Percentiles rank a stretch among this genome's conserved stretches.
phyloP scores from a whole-genome alignment of 2,329 filamentous ascomycete species.

The Chlorencoelia australis region DNA sequence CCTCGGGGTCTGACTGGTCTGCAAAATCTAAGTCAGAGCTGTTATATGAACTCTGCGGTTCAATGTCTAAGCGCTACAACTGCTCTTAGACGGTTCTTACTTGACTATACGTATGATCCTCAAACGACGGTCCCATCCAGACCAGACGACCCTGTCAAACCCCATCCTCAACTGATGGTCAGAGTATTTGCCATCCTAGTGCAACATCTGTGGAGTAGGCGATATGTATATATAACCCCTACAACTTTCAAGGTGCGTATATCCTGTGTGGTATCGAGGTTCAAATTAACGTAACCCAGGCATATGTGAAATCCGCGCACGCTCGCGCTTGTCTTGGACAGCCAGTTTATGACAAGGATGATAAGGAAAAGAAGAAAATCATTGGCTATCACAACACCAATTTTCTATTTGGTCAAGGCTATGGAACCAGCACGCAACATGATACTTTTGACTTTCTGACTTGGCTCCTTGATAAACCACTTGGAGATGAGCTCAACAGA shows the following conservation, averaged over 20 bases:
- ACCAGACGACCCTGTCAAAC: conserved; percentile 41
- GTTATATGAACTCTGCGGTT: conserved; percentile 86
- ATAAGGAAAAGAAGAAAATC: too few species aligned
- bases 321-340: too few species aligned
- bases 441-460: conserved; percentile 3
- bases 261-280: too few species aligned
- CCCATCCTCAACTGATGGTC: conserved; percentile 48
- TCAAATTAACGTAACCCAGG: too few species aligned
- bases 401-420: too few species aligned
- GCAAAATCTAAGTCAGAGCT: conserved; percentile 71
- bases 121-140: conserved; percentile 56
- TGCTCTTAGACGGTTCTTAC: conserved; percentile 53
- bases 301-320: too few species aligned
- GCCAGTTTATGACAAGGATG: too few species aligned
- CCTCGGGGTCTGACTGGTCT: conserved; percentile 59
- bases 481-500: too few species aligned
- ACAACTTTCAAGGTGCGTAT: conserved; percentile 44
- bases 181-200: conserved; percentile 50
- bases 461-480: neutral
- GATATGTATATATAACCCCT: conserved; percentile 35
- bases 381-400: too few species aligned
- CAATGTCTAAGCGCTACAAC: conserved; percentile 72
- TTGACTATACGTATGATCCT: conserved; percentile 50
- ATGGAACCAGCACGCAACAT: conserved; percentile 3
- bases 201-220: conserved; percentile 28